Evolutionary conservation across 768 basidiomycete genomes (phyloP), one percentile per base, ranked within the genome.

Genomic region (Chiua virens): DNA sequence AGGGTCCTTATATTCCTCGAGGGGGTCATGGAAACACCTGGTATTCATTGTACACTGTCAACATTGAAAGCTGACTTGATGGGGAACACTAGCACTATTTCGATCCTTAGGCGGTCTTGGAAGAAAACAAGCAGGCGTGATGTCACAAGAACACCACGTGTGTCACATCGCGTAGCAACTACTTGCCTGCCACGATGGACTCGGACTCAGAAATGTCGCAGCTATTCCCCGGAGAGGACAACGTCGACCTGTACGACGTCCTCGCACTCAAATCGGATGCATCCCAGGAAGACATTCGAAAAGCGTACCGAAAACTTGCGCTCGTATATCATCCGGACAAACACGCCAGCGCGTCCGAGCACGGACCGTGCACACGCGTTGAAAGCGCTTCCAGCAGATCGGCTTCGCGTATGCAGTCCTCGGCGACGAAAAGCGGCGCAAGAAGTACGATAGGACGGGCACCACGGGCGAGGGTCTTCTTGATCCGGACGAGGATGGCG

Each of bases 371-470:
- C 81, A 30, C 78, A 81, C 56, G 85, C 88, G 60, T 83, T 81
- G n/a, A n/a, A 75, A 70, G 56, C 87, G 87, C 68, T 96, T 98
- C 65, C 92, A 93, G 60, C 92, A 94, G 62, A 80, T 98, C 58
- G 92, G 96, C 1, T 98, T 95, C 63, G 92, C 96, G 10, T 99
- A 97, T 69, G 78, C 91, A 1, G 85, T 98, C 0, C 75, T 98
- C 25, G 79, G 85, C 47, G 94, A 98, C 58, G 83, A 83, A 52
- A 84, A 81, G 62, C 71, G 86, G 57, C 80, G 86, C 64, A 75
- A 81, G 63, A 76, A 83, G 53, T 99, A 98, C 58, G 94, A 98
- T 60, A 71, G 69, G 48, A 96, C 89, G 0, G 97, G 97, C 17
- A 80, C 80, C 57, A 97, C 94, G 9, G 83, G 86, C 55, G 94